Evolutionary conservation across 306 rosid genomes (phyloP).

Genomic region (Ormosia semicastrata): DNA sequence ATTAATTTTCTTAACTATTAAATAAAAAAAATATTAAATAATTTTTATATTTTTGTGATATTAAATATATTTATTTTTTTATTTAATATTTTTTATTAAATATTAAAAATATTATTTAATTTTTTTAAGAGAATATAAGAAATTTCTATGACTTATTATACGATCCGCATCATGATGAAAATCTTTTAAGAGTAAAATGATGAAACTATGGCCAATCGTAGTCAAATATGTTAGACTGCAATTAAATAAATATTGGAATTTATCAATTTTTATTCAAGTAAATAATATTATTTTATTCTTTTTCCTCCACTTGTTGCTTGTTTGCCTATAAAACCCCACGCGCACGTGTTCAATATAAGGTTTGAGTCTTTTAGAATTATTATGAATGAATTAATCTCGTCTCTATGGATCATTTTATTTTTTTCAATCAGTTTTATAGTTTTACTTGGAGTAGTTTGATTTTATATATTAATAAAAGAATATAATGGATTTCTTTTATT

Average conservation of each 20-base stretch:
- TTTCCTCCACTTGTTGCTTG: background rate
- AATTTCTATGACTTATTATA: no score
- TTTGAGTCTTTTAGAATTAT: background rate
- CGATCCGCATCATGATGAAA: no score
- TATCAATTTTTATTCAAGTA: background rate
- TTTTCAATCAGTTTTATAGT: background rate
- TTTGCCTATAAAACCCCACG: background rate
- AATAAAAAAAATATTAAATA: no score
- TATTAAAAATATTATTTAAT: no score
- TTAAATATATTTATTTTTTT: no score
- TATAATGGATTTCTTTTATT: background rate
- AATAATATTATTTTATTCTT: background rate
- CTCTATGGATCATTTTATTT: background rate
- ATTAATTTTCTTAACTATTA: no score
- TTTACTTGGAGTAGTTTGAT: background rate
- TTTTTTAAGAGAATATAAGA: no score
- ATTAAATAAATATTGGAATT: background rate
- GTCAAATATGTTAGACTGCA: slow-evolving; percentile 4
- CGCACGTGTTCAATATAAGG: background rate
- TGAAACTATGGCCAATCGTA: background rate
- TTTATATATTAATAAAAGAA: no score
- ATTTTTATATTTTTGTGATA: no score
- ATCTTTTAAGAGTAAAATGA: background rate
- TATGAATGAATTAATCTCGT: background rate
- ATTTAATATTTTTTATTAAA: no score